Evolutionary conservation across 768 basidiomycete genomes (phyloP).

Genomic region (Suillus alpinus): DNA sequence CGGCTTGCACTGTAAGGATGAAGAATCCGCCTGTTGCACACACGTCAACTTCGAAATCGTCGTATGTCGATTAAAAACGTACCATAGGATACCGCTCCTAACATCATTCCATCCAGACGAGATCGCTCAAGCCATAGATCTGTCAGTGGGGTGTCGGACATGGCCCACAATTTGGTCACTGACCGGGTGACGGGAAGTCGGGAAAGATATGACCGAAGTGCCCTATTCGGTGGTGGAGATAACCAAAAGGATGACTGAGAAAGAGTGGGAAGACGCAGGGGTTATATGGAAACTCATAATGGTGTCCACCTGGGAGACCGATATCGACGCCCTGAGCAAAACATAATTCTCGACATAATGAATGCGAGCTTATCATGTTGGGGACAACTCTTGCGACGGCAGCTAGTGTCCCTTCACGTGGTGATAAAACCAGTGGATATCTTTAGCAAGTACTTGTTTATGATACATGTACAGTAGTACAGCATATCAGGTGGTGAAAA

Average conservation of each 20-base stretch:
- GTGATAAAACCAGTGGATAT: background rate
- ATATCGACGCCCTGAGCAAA: background rate
- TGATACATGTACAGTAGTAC: background rate
- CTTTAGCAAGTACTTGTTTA: background rate
- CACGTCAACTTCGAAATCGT: background rate
- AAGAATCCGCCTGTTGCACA: background rate
- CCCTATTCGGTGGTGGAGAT: background rate
- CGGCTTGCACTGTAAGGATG: background rate
- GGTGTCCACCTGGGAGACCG: background rate
- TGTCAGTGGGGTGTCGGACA: background rate
- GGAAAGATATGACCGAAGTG: background rate
- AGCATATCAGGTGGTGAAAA: background rate
- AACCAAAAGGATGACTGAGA: background rate
- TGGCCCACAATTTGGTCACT: background rate
- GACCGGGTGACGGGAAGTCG: background rate
- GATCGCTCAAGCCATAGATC: background rate
- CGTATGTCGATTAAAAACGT: background rate
- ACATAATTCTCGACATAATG: background rate
- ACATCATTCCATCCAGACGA: conserved; percentile 4
- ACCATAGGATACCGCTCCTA: conserved; percentile 10
- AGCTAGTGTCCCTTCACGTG: background rate
- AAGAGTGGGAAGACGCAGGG: background rate
- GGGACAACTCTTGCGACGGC: background rate
- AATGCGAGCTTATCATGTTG: background rate
- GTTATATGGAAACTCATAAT: background rate